Base-by-base conservation (phyloP, 306 rosid genomes). In the Erythrophleum fordii region DNA sequence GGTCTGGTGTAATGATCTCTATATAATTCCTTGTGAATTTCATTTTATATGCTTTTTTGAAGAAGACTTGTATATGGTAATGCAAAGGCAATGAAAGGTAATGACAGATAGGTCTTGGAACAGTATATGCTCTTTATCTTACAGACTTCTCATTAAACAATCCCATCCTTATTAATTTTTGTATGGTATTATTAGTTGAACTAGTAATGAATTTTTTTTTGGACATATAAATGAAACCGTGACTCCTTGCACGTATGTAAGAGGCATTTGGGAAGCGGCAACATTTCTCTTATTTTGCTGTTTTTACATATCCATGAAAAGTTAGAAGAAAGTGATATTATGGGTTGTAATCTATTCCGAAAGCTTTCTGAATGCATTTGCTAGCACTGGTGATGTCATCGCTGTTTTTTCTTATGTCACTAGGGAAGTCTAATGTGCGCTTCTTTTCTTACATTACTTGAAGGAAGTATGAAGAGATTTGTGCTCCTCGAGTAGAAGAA, bases 381-480 rank as follows among this genome's bases (percentile, higher is more conserved):
- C 13, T 78, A 12, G 51, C 4, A 31, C 34, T 31, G 34, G 34
- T 31, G 4, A 31, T 31, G 34, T 31, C 34, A 31, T 31, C 34
- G 1, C 34, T 31, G 4, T 31, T 1, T 31, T 31, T 1, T 31
- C 1, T n/a, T 45, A 12, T 45, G 11, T 13, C 17, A 13, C 14
- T 45, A 45, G 51, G 17, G 51, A 45, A 45, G 51, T 45, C 84
- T 82, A 77, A 87, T 8, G 45, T 18, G 67, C 69, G 69, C 61
- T 84, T 69, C 7, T 81, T 78, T 84, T 77, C 77, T n/a, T n/a
- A n/a, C 82, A 74, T 84, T 85, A 29, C 64, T 80, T 82, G 65
- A 45, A 94, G 98, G 44, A 94, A 94, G 79, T 94, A 94, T 45
- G 97, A 94, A 88, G 98, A 94, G 90, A 92, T 90, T 23, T 69